A percentile compares a stretch with the other conserved stretches of the same genome.
Evolutionary conservation across 768 basidiomycete species (phyloP).

Genomic region (Leccinellum rugosiceps): DNA sequence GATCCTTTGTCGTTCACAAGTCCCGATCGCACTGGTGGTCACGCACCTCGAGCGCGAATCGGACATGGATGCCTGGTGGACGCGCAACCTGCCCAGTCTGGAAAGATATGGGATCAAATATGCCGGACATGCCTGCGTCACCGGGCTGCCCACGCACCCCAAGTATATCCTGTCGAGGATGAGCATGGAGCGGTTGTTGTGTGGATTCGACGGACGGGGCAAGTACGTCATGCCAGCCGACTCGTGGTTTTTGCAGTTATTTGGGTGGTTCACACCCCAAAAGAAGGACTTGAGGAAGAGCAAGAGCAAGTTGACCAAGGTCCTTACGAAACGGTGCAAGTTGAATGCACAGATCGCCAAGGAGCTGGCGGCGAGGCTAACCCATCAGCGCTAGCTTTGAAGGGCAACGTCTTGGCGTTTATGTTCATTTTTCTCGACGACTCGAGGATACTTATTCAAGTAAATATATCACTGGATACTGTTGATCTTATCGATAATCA

Average conservation of each 20-base stretch:
- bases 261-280: slow-evolving; percentile 13
- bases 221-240: slow-evolving; percentile 23
- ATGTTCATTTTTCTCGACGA: background rate
- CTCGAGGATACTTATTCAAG: background rate
- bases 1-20: no score
- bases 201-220: slow-evolving; percentile 11
- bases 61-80: slow-evolving; percentile 35
- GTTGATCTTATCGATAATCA: background rate
- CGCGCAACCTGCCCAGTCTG: slow-evolving; percentile 20
- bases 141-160: slow-evolving; percentile 16
- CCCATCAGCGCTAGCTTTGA: background rate
- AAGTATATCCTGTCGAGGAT: slow-evolving; percentile 19
- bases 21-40: no score
- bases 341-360: slow-evolving; percentile 16
- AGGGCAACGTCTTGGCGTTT: background rate
- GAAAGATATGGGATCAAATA: slow-evolving; percentile 19
- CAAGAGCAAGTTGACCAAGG: slow-evolving; percentile 14
- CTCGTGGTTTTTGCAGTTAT: slow-evolving; percentile 22
- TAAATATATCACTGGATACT: background rate
- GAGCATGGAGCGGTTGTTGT: slow-evolving; percentile 16
- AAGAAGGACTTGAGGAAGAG: slow-evolving; percentile 17
- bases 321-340: slow-evolving; percentile 25
- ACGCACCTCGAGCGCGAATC: slow-evolving; percentile 34
- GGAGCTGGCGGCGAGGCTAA: slow-evolving; percentile 14
- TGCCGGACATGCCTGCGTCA: slow-evolving; percentile 33